Evolutionary conservation across 2,329 filamentous ascomycete genomes (phyloP).

Genomic region (Passalora sequoiae): DNA sequence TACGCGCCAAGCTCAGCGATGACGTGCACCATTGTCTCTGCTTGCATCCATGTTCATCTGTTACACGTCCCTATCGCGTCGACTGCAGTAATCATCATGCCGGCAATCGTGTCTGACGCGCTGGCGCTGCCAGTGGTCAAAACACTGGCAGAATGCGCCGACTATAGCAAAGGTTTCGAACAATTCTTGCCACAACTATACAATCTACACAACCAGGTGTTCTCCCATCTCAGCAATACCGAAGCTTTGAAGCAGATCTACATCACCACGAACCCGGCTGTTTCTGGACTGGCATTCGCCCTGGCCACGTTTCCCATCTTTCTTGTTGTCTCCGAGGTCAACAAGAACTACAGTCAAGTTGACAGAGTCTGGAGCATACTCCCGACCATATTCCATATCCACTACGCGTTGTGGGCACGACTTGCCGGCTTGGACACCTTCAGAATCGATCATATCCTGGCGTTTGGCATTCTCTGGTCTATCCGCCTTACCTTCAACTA

Average conservation of each 20-base stretch:
- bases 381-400: conserved; percentile 77
- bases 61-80: no score
- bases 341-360: conserved; percentile 94
- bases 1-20: background rate
- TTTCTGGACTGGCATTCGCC: conserved; percentile 68
- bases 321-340: conserved; percentile 73
- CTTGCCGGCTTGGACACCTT: conserved; percentile 64
- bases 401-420: conserved; percentile 79
- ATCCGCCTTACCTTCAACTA: conserved; percentile 84
- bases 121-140: conserved; percentile 59
- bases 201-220: conserved; percentile 40
- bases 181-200: conserved; percentile 68
- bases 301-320: conserved; percentile 67
- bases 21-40: no score
- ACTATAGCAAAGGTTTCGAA: conserved; percentile 67
- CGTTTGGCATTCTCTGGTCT: conserved; percentile 67
- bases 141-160: conserved; percentile 67
- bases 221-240: conserved; percentile 55
- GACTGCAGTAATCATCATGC: no score
- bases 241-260: conserved; percentile 68
- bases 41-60: no score
- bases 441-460: conserved; percentile 66
- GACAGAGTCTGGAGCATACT: conserved; percentile 89
- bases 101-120: conserved; percentile 5
- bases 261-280: conserved; percentile 75